Conservation (phyloP, 192 early-diverging fungal genomes). For the Gryganskiella cystojenkinii region DNA sequence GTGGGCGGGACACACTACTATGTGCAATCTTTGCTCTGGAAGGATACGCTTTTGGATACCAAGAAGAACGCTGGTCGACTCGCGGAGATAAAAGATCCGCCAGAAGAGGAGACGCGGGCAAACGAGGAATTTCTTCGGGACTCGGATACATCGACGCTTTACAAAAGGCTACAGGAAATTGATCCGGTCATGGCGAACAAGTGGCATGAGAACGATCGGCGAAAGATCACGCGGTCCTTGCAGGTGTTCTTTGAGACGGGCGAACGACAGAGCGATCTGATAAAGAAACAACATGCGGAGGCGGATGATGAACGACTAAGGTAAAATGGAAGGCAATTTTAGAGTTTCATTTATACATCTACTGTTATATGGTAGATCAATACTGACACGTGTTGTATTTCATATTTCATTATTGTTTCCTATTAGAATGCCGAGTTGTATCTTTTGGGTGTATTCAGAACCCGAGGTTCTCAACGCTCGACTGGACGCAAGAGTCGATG, state of each 20-base stretch:
- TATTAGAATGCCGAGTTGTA: constrained; percentile 72
- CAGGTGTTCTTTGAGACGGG: constrained; percentile 86
- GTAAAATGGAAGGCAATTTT: too few species aligned
- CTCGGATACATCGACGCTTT: constrained; percentile 66
- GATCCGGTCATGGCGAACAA: constrained; percentile 90
- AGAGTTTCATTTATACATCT: too few species aligned
- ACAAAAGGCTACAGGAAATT: constrained; percentile 71
- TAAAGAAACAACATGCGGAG: constrained; percentile 72
- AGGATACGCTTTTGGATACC: constrained; percentile 68
- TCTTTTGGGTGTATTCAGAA: constrained; percentile 93
- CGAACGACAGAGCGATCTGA: constrained; percentile 75
- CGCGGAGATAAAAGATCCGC: too few species aligned
- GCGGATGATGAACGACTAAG: constrained; percentile 50
- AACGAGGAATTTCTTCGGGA: constrained; percentile 24
- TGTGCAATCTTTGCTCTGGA: constrained; percentile 90
- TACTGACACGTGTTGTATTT: too few species aligned
- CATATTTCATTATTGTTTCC: neutral
- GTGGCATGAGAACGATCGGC: constrained; percentile 90
- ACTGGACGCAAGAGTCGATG: constrained; percentile 84
- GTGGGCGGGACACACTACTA: constrained; percentile 99
- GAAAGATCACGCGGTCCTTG: constrained; percentile 88
- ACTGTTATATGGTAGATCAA: too few species aligned
- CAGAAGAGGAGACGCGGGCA: neutral
- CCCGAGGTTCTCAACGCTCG: constrained; percentile 73
- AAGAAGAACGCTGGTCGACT: constrained; percentile 18